These are phyloP conservation scores for Fallopia convolvulus DNA, from an alignment of 148 eudicot genomes.

Conservation along the genomic window DNA sequence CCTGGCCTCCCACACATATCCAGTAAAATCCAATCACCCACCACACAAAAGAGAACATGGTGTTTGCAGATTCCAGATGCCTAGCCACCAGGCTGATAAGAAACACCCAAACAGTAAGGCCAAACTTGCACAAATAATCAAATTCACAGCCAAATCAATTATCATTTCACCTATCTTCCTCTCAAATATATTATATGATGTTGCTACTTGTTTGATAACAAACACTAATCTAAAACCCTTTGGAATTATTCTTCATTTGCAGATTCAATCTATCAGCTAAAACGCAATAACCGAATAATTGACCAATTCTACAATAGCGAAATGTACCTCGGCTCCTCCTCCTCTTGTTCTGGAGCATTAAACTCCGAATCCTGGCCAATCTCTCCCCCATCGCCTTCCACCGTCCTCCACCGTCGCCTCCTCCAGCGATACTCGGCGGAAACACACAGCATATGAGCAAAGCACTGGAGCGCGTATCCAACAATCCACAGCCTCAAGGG, in stretches of 20 bases:
- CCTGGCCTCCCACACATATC: constrained; percentile 53
- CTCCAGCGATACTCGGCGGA: constrained; percentile 43
- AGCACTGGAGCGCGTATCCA: constrained; percentile 64
- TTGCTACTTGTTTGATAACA: not conserved
- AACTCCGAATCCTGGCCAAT: not conserved
- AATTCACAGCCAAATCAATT: constrained; percentile 2
- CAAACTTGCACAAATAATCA: not conserved
- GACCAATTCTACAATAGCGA: not conserved
- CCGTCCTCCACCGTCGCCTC: constrained; percentile 12
- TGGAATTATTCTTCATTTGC: not conserved
- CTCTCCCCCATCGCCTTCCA: constrained; percentile 2
- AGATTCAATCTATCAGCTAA: not conserved
- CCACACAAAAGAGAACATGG: constrained; percentile 73
- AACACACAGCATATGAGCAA: constrained; percentile 52
- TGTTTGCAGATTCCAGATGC: constrained; percentile 69
- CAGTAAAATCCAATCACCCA: constrained; percentile 74
- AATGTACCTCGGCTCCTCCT: constrained; percentile 26
- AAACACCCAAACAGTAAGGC: constrained; percentile 8
- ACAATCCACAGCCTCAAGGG: constrained; percentile 59
- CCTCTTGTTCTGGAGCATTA: not conserved
- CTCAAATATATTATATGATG: not conserved
- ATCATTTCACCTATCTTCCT: not conserved
- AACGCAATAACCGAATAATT: not conserved
- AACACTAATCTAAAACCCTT: not conserved
- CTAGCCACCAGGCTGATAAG: constrained; percentile 36